Evolutionary conservation across 2,329 filamentous ascomycete species (phyloP), one percentile per base, ranked within the genome.

Genomic region (Cladosporium sp.): DNA sequence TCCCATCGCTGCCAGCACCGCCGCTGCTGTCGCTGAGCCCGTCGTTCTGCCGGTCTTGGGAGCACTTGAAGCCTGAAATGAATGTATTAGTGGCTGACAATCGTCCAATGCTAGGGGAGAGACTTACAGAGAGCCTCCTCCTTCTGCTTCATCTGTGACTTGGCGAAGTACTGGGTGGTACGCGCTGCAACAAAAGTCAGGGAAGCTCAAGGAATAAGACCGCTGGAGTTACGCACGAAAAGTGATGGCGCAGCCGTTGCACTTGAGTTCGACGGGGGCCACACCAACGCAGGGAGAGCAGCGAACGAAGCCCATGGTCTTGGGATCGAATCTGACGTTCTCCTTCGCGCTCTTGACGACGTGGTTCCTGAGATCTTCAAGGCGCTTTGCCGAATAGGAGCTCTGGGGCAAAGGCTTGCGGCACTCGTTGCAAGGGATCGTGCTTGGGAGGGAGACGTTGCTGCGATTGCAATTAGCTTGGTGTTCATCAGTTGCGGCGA

Each of bases 201-300:
- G 4, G 5, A 27, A 27, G 22, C 9, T 27, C 22, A 27, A 27
- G 9, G 22, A 27, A 9, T 27, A 9, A 27, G 22, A 27, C 9
- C 5, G 22, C 22, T 27, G 22, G 22, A 9, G 22, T 27, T 4
- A 27, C 22, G 4, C 9, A 27, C 22, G 45, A 18, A 22, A 48
- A 12, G 45, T 48, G 18, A 41, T 17, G 15, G 58, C 54, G 49
- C 63, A 65, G 22, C 51, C 39, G 52, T 47, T 45, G 56, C 63
- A 66, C 12, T 54, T 34, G 27, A 63, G 47, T 53, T 64, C 62
- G 39, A 56, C 50, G 13, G 51, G 34, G 40, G 59, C 60, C 12
- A 41, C 41, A 1, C 50, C 51, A 12, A 51, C 55, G 54, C 62
- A 64, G 3, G 18, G 17, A 7, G 54, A 55, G 53, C 63, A 65